Conservation (phyloP, 352 stramenopile genomes). For the Phytophthora pinifolia region DNA sequence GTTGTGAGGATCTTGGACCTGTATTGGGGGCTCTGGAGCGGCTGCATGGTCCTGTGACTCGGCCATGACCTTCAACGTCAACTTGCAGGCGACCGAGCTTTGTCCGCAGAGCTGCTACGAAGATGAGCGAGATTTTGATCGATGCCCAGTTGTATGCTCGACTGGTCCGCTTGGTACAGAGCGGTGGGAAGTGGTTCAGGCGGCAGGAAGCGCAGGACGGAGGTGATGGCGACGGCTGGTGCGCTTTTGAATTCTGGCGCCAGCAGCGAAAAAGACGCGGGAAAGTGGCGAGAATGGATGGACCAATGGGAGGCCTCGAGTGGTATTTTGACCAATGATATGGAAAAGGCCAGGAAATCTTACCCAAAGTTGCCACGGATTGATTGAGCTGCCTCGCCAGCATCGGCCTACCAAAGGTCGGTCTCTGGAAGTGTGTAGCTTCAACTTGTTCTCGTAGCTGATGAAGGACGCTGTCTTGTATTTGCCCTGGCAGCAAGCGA, state of each 20-base stretch:
- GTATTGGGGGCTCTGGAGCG: background rate
- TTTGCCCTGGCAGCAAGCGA: constrained; percentile 11
- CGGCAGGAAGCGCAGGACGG: background rate
- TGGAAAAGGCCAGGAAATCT: too few species aligned
- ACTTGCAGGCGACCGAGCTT: constrained; percentile 4
- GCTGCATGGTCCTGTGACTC: background rate
- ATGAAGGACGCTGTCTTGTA: constrained; percentile 3
- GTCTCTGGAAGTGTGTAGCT: constrained; percentile 7
- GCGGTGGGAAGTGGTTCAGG: background rate
- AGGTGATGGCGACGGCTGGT: background rate
- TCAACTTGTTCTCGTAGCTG: constrained; percentile 20
- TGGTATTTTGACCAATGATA: constrained; percentile 14
- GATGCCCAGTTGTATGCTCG: background rate
- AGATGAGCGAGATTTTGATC: background rate
- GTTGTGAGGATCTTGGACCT: background rate
- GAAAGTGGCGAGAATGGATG: constrained; percentile 1
- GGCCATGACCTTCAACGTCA: constrained; percentile 11
- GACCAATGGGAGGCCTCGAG: too few species aligned
- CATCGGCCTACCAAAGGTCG: constrained; percentile 12
- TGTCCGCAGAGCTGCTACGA: constrained; percentile 8
- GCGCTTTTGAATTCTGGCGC: constrained; percentile 28
- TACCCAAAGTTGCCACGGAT: too few species aligned
- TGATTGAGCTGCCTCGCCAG: too few species aligned
- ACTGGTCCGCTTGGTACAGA: background rate
- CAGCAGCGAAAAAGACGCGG: constrained; percentile 19